These are phyloP conservation scores for Aureobasidium sp. DNA, from an alignment of 2,329 filamentous ascomycete genomes.

Conservation along the genomic window DNA sequence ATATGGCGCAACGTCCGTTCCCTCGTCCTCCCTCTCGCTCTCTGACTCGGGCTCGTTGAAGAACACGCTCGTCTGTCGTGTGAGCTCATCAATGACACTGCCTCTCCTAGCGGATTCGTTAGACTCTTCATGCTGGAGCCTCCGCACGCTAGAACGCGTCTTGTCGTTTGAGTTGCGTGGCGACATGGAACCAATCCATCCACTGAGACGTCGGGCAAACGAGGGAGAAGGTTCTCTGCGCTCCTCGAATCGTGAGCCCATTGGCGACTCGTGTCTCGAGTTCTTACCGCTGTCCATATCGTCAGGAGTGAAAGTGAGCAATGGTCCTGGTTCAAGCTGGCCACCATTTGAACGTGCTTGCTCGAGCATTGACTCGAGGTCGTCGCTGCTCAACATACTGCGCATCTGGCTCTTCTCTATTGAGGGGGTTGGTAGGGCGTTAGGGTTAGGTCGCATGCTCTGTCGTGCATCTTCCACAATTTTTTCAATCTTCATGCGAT, in stretches of 20 bases:
- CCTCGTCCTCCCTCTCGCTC: constrained; percentile 23
- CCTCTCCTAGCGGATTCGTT: constrained; percentile 20
- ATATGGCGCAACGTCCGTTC: background rate
- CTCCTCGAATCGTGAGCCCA: background rate
- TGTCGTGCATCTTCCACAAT: constrained; percentile 52
- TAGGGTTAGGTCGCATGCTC: constrained; percentile 30
- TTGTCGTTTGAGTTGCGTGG: constrained; percentile 22
- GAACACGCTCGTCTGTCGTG: constrained; percentile 42
- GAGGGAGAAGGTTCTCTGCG: constrained; percentile 23
- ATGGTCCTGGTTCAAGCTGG: constrained; percentile 23
- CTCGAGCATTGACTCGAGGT: constrained; percentile 36
- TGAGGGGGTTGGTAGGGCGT: constrained; percentile 27
- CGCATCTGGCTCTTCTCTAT: constrained; percentile 20
- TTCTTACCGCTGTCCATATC: background rate
- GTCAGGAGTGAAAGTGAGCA: constrained; percentile 20
- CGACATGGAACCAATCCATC: constrained; percentile 24
- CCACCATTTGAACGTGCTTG: constrained; percentile 28
- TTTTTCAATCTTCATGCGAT: constrained; percentile 77
- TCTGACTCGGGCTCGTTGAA: constrained; percentile 36
- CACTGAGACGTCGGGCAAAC: constrained; percentile 27
- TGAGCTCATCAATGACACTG: constrained; percentile 38
- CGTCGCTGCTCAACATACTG: constrained; percentile 41
- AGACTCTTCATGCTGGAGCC: constrained; percentile 14
- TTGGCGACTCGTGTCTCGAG: background rate
- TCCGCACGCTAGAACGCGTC: constrained; percentile 16